These are phyloP conservation scores for Ailanthus altissimus DNA, from an alignment of 345 rosid species.

Conservation along the genomic window DNA sequence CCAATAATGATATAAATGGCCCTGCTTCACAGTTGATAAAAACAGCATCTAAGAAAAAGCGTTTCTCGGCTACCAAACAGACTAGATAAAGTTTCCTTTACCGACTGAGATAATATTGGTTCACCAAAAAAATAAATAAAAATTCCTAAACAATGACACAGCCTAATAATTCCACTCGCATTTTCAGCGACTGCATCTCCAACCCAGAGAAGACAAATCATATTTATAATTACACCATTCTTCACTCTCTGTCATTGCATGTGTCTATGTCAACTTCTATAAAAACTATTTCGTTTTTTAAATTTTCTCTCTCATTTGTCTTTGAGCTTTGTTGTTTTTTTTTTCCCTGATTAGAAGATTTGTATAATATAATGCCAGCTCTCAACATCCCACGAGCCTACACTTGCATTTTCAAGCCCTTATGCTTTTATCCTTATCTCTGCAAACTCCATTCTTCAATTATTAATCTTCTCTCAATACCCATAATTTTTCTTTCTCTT, in stretches of 20 bases:
- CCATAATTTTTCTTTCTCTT: constrained; percentile 6
- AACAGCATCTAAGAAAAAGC: constrained; percentile 34
- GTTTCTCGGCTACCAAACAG: constrained; percentile 31
- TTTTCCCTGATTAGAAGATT: constrained; percentile 1
- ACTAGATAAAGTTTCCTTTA: constrained; percentile 16
- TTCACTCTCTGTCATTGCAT: constrained; percentile 5
- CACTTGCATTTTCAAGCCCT: constrained; percentile 28
- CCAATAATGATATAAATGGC: constrained; percentile 33
- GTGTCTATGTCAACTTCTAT: background rate
- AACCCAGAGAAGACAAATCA: constrained; percentile 17
- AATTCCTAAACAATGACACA: background rate
- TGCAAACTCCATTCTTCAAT: constrained; percentile 34
- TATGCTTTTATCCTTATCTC: constrained; percentile 33
- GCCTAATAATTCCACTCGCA: constrained; percentile 22
- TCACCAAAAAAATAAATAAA: background rate
- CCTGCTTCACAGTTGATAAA: constrained; percentile 22
- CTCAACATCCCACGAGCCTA: constrained; percentile 65
- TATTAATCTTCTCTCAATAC: constrained; percentile 23
- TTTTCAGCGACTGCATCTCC: background rate
- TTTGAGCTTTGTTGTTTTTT: background rate
- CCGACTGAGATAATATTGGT: background rate
- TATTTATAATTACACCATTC: background rate
- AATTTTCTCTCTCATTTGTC: background rate
- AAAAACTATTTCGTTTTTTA: background rate
- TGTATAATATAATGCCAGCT: constrained; percentile 34